Conservation (phyloP, 2,329 filamentous ascomycete genomes). For the Xenosphaeropsis pyriputrescens region DNA sequence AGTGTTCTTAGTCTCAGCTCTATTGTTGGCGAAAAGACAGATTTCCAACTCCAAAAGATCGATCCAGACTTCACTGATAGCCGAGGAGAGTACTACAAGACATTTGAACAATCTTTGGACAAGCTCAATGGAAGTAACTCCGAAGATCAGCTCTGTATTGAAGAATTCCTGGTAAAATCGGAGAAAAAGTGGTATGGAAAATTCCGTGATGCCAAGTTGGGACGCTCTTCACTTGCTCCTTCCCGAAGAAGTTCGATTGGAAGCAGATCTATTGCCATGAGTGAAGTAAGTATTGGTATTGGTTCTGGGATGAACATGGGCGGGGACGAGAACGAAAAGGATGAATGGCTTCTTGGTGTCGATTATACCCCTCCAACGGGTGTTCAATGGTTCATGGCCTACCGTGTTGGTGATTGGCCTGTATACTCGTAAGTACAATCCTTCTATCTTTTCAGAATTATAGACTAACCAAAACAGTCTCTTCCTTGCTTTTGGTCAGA, state of each 20-base stretch:
- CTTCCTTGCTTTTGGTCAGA: constrained; percentile 40
- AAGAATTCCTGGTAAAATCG: constrained; percentile 46
- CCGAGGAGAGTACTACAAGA: constrained; percentile 42
- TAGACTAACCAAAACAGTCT: constrained; percentile 48
- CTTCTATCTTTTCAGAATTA: constrained; percentile 20
- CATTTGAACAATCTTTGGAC: constrained; percentile 41
- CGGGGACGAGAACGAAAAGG: constrained; percentile 19
- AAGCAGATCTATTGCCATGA: background rate
- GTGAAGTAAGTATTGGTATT: background rate
- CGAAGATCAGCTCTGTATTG: constrained; percentile 43
- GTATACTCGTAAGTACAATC: constrained; percentile 28
- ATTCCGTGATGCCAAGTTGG: constrained; percentile 42
- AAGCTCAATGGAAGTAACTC: constrained; percentile 38
- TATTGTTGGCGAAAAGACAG: constrained; percentile 40
- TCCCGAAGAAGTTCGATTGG: background rate
- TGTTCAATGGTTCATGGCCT: constrained; percentile 36
- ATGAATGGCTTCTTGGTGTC: constrained; percentile 37
- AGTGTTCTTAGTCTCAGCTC: background rate
- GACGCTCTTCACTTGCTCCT: constrained; percentile 10
- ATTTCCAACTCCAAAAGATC: constrained; percentile 49
- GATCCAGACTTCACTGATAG: constrained; percentile 54
- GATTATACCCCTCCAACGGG: constrained; percentile 38
- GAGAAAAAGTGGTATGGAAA: constrained; percentile 53
- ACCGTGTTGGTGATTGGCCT: constrained; percentile 46
- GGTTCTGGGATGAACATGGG: no score